phyloP scores from a whole-genome alignment of 192 early-diverging fungal genomes.

The Umbelopsis sp. region DNA sequence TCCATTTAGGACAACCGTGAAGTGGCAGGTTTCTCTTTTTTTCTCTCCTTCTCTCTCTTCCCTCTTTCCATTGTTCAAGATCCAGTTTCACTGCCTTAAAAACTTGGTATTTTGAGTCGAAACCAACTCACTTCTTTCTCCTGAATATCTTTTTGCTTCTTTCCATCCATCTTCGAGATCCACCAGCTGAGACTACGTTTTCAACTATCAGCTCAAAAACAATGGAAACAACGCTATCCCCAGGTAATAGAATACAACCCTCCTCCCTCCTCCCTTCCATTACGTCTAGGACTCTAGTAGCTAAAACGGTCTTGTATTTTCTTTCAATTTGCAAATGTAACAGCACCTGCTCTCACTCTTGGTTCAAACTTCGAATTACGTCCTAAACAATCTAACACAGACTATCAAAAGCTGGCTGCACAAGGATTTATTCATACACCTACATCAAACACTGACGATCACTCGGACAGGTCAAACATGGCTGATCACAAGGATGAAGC shows the following conservation, averaged over 20 bases:
- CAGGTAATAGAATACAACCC: neutral
- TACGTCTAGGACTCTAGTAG: neutral
- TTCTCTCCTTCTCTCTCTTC: conserved; percentile 12
- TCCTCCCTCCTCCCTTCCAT: neutral
- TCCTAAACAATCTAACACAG: conserved; percentile 6
- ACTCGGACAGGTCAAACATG: conserved; percentile 16
- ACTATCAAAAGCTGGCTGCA: neutral
- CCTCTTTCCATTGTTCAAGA: conserved; percentile 14
- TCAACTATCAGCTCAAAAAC: neutral
- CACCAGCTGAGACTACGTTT: neutral
- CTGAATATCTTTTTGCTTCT: neutral
- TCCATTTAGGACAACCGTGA: neutral
- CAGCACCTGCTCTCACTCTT: conserved; percentile 29
- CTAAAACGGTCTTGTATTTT: neutral
- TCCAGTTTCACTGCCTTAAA: conserved; percentile 2
- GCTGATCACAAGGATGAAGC: conserved; percentile 28
- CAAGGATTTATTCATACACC: conserved; percentile 9
- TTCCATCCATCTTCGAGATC: neutral
- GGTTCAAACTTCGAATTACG: conserved; percentile 3
- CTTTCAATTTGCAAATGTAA: neutral
- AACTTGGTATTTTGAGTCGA: neutral
- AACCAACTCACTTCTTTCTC: neutral
- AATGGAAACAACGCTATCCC: neutral
- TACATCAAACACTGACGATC: conserved; percentile 3
- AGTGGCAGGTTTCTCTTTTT: conserved; percentile 18